A percentile compares a stretch with the other conserved stretches of the same genome.
Evolutionary conservation across 2,329 filamentous ascomycete genomes (phyloP).

Genomic region (Fusarium oligoseptatum): DNA sequence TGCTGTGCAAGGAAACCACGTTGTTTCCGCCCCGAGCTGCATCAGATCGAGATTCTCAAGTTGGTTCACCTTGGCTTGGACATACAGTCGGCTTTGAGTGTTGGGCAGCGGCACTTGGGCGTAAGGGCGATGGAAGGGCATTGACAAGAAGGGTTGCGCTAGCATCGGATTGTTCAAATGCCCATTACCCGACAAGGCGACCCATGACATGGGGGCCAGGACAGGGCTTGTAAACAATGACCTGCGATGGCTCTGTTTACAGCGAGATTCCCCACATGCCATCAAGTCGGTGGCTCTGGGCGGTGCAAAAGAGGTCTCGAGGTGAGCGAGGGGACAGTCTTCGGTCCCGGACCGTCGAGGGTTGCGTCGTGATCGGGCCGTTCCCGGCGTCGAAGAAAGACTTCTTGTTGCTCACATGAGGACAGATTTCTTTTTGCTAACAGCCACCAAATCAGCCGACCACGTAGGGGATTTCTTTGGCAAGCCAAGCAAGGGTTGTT

Average conservation of each 20-base stretch:
- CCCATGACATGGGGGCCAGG: neutral
- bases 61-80: neutral
- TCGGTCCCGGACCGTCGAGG: neutral
- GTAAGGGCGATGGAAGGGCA: neutral
- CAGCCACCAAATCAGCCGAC: conserved; percentile 10
- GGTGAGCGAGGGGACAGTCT: neutral
- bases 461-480: conserved; percentile 12
- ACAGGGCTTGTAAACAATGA: neutral
- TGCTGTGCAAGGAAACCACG: neutral
- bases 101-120: neutral
- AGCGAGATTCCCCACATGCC: neutral
- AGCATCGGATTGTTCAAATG: conserved; percentile 17
- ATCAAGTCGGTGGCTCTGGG: neutral
- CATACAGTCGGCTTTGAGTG: neutral
- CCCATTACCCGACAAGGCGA: conserved; percentile 3
- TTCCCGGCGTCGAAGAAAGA: neutral
- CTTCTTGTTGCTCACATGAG: neutral
- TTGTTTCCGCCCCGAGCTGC: conserved; percentile 1
- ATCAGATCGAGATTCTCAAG: neutral
- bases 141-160: neutral
- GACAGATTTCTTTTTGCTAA: neutral
- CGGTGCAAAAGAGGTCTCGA: neutral
- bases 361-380: conserved; percentile 4
- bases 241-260: neutral
- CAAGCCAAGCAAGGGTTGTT: neutral